Conservation (phyloP, 768 basidiomycete genomes). For the Amanita phalloides region DNA sequence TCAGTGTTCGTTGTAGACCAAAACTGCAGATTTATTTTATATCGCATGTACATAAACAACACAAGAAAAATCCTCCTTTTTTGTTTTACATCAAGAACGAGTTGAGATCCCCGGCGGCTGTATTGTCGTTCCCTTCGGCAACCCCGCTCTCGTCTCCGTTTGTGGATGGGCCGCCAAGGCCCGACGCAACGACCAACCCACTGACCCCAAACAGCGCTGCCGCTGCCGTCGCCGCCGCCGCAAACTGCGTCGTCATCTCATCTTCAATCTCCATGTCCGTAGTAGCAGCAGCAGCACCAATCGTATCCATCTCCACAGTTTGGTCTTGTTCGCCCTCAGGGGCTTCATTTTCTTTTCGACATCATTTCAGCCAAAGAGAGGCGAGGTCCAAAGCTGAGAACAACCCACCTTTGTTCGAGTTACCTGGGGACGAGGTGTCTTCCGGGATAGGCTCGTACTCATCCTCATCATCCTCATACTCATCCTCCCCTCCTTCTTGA, state of each 20-base stretch:
- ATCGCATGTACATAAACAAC: neutral
- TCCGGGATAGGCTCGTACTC: conserved; percentile 7
- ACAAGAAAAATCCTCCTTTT: neutral
- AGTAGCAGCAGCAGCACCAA: neutral
- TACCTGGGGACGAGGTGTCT: conserved; percentile 1
- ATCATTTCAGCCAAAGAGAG: neutral
- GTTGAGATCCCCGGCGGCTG: neutral
- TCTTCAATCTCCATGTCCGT: neutral
- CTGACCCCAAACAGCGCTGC: neutral
- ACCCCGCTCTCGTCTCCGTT: neutral
- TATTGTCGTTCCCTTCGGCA: neutral
- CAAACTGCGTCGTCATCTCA: neutral
- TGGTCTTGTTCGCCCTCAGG: neutral
- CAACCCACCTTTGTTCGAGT: conserved; percentile 5
- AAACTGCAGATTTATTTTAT: neutral
- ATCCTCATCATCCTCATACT: conserved; percentile 9
- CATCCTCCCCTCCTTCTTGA: neutral
- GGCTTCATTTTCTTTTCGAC: conserved; percentile 2
- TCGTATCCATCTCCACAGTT: neutral
- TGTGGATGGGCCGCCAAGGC: neutral
- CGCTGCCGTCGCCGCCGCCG: neutral
- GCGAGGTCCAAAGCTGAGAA: neutral
- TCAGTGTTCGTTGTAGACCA: too few species aligned
- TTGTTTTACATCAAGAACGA: neutral
- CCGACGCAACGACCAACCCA: neutral